Evolutionary conservation across 2,329 filamentous ascomycete species (phyloP).

Genomic region (Epichloe coenophiala): DNA sequence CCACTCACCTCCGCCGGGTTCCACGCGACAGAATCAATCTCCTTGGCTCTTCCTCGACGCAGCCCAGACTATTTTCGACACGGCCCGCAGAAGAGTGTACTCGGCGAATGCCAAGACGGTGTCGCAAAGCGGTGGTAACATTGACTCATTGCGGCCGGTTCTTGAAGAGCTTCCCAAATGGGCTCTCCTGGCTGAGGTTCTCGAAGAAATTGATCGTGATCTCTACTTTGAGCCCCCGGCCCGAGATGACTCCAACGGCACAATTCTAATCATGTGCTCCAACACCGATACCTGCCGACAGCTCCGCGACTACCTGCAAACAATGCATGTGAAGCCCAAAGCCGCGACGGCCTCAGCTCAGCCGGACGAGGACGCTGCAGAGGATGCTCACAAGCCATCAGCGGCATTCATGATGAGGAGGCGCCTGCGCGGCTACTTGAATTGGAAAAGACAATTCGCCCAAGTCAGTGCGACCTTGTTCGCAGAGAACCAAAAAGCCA

Average conservation of each 20-base stretch:
- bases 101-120: constrained; percentile 48
- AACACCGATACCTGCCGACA: constrained; percentile 79
- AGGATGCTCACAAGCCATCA: constrained; percentile 50
- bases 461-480: constrained; percentile 72
- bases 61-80: constrained; percentile 86
- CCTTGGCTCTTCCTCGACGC: constrained; percentile 95
- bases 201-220: constrained; percentile 88
- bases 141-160: constrained; percentile 59
- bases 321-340: constrained; percentile 62
- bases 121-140: constrained; percentile 26
- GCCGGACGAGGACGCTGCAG: constrained; percentile 28
- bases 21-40: constrained; percentile 76
- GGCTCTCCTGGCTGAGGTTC: constrained; percentile 72
- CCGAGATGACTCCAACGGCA: constrained; percentile 80
- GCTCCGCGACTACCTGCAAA: constrained; percentile 79
- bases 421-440: constrained; percentile 72
- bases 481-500: constrained; percentile 62
- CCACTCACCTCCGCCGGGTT: constrained; percentile 76
- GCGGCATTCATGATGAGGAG: constrained; percentile 82
- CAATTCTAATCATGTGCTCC: constrained; percentile 89
- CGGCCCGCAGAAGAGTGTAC: constrained; percentile 79
- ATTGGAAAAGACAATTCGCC: constrained; percentile 82
- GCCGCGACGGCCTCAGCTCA: constrained; percentile 20
- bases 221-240: constrained; percentile 66
- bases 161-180: constrained; percentile 95